These are phyloP conservation scores for Amaranthus tricolor DNA, from an alignment of 179 eudicot genomes.

Conservation along the genomic window DNA sequence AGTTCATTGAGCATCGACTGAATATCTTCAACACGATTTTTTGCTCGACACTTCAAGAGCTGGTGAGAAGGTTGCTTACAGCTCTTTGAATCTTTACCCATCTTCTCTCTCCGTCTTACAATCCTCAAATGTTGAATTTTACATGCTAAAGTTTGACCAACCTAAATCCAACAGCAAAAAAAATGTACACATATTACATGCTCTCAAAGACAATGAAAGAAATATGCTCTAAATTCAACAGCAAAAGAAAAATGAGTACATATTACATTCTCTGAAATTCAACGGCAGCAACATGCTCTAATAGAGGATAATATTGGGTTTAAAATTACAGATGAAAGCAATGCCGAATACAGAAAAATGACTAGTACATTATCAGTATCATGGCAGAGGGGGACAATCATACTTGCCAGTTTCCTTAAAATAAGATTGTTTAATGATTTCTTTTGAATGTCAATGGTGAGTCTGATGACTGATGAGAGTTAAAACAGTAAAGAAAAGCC, in stretches of 20 bases:
- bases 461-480: neutral
- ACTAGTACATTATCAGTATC: neutral
- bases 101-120: constrained; percentile 18
- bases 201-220: neutral
- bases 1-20: constrained; percentile 69
- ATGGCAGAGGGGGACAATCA: neutral
- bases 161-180: neutral
- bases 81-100: constrained; percentile 71
- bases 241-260: neutral
- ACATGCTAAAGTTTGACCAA: constrained; percentile 20
- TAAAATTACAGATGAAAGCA: neutral
- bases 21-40: constrained; percentile 86
- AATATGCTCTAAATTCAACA: neutral
- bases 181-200: neutral
- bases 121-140: constrained; percentile 6
- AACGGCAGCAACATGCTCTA: neutral
- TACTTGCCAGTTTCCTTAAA: neutral
- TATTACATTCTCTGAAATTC: neutral
- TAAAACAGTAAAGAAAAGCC: neutral
- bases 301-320: neutral
- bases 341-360: neutral
- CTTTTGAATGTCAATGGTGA: neutral
- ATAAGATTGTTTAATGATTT: neutral
- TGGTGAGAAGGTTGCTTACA: constrained; percentile 64
- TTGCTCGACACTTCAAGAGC: constrained; percentile 78